phyloP scores from a whole-genome alignment of 1,139 yeast species.

The Geotrichum fermentans region DNA sequence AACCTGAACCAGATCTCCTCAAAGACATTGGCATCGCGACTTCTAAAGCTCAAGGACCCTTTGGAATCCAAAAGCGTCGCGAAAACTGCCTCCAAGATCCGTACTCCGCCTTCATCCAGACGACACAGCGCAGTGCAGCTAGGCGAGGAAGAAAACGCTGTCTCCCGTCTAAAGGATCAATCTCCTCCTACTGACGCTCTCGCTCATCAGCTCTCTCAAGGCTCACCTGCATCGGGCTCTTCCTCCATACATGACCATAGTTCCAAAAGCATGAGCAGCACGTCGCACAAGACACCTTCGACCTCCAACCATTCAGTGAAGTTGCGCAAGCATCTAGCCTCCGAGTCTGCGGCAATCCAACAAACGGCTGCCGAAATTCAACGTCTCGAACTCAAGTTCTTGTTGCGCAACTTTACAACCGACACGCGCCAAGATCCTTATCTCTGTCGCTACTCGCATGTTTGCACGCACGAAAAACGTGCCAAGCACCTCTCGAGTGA shows the following conservation, averaged over 20 bases:
- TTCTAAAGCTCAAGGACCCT: neutral
- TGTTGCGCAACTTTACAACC: slow-evolving; percentile 1
- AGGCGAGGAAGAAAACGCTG: neutral
- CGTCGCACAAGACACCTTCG: neutral
- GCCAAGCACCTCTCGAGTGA: neutral
- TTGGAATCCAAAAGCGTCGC: neutral
- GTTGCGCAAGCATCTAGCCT: neutral
- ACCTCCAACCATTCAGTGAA: neutral
- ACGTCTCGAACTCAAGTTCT: slow-evolving; percentile 1
- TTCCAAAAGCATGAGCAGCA: neutral
- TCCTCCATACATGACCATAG: neutral
- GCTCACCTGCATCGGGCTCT: neutral
- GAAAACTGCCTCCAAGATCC: neutral
- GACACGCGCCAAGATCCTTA: neutral
- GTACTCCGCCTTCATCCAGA: neutral
- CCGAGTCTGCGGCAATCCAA: neutral
- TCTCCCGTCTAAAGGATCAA: neutral
- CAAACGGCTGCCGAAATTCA: slow-evolving; percentile 1
- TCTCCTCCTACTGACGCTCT: neutral
- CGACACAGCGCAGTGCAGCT: neutral
- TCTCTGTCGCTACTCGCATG: neutral
- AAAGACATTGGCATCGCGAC: neutral
- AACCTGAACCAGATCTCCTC: slow-evolving; percentile 1
- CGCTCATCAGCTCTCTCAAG: neutral
- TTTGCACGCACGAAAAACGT: neutral